These are phyloP conservation scores for Mastigamoeba balamuthi DNA, from an alignment of 78 protist genomes.

Conservation along the genomic window DNA sequence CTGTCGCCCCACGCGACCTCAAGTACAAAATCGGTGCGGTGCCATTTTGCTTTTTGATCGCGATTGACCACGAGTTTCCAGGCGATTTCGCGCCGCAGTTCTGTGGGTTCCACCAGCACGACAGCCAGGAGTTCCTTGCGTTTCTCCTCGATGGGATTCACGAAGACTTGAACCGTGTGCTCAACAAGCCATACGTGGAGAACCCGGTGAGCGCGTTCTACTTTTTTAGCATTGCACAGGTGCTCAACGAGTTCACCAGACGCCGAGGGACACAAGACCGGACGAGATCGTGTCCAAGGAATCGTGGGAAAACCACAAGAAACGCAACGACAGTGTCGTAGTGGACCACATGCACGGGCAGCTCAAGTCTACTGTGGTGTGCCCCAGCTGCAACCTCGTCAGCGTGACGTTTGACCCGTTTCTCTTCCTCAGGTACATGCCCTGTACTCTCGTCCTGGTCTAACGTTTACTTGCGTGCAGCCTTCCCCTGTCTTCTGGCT, in stretches of 20 bases:
- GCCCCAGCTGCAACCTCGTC: slow-evolving; percentile 21
- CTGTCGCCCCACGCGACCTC: slow-evolving; percentile 31
- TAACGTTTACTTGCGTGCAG: too few relatives aligned
- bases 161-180: slow-evolving; percentile 74
- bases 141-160: slow-evolving; percentile 68
- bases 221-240: too few relatives aligned
- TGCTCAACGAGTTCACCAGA: neutral
- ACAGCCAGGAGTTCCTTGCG: slow-evolving; percentile 62
- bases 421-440: slow-evolving; percentile 62
- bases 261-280: neutral
- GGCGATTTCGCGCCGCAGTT: slow-evolving; percentile 57
- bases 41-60: too few relatives aligned
- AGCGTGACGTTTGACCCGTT: slow-evolving; percentile 77
- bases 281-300: slow-evolving; percentile 21
- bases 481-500: too few relatives aligned
- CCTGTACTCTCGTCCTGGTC: too few relatives aligned
- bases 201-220: neutral
- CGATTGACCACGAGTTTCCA: too few relatives aligned
- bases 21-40: slow-evolving; percentile 1
- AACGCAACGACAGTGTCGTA: slow-evolving; percentile 53
- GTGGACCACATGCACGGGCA: slow-evolving; percentile 60
- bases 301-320: slow-evolving; percentile 50
- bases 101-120: slow-evolving; percentile 70
- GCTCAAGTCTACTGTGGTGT: slow-evolving; percentile 35
- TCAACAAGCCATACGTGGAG: slow-evolving; percentile 48